These are phyloP conservation scores for Pichia gijzeniarum DNA, from an alignment of 805 yeast species.

Conservation along the genomic window DNA sequence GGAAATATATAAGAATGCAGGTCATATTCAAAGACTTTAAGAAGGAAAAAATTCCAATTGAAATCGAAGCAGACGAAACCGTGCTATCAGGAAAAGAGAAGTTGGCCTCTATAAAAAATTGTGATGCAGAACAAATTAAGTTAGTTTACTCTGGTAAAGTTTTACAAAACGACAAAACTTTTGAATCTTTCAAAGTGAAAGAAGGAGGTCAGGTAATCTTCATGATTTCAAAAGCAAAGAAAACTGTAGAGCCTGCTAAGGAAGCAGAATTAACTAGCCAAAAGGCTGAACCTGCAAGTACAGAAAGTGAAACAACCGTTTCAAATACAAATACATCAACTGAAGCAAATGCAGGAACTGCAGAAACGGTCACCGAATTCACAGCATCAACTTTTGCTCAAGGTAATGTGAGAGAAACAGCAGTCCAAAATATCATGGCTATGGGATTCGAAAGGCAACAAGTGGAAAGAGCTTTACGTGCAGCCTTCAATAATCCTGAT, in stretches of 20 bases:
- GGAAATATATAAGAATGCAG: slow-evolving; percentile 44
- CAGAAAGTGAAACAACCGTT: slow-evolving; percentile 17
- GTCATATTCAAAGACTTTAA: slow-evolving; percentile 85
- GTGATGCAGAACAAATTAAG: slow-evolving; percentile 71
- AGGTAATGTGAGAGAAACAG: slow-evolving; percentile 72
- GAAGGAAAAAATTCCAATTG: slow-evolving; percentile 79
- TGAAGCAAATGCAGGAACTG: slow-evolving; percentile 7
- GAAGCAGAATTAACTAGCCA: slow-evolving; percentile 10
- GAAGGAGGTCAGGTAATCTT: slow-evolving; percentile 86
- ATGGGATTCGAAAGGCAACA: slow-evolving; percentile 91
- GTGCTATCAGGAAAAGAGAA: slow-evolving; percentile 67
- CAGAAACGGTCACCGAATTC: slow-evolving; percentile 21
- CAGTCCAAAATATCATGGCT: slow-evolving; percentile 78
- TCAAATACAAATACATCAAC: slow-evolving; percentile 1
- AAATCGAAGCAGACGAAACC: slow-evolving; percentile 61
- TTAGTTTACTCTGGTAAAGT: slow-evolving; percentile 89
- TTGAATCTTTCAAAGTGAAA: slow-evolving; percentile 68
- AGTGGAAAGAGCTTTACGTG: slow-evolving; percentile 85
- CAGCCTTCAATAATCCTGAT: slow-evolving; percentile 96
- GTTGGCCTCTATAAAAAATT: slow-evolving; percentile 60
- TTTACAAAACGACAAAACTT: slow-evolving; percentile 71
- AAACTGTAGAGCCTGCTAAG: slow-evolving; percentile 25
- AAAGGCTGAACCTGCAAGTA: slow-evolving; percentile 13
- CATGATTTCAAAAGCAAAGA: slow-evolving; percentile 66
- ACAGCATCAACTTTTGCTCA: slow-evolving; percentile 59